These are phyloP conservation scores for Aureobasidium sp. DNA, from an alignment of 2,329 filamentous ascomycete genomes.

Conservation along the genomic window DNA sequence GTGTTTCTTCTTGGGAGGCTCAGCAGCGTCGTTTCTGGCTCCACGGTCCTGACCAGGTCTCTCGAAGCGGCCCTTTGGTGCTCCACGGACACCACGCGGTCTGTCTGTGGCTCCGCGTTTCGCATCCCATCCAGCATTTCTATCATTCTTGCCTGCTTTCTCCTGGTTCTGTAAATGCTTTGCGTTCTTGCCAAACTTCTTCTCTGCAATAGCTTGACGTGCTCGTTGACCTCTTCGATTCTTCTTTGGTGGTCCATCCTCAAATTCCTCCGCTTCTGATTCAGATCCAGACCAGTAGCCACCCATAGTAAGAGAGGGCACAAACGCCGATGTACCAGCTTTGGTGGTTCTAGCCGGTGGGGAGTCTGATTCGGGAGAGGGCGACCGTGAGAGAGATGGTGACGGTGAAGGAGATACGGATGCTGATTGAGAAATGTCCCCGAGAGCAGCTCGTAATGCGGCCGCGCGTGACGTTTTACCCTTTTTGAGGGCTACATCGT, in stretches of 20 bases:
- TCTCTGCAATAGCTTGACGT: constrained; percentile 72
- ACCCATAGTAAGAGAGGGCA: constrained; percentile 68
- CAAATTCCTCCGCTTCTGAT: constrained; percentile 57
- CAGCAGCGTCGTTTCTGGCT: constrained; percentile 21
- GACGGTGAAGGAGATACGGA: constrained; percentile 23
- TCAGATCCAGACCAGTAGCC: constrained; percentile 74
- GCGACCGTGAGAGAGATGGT: constrained; percentile 24
- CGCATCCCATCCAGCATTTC: constrained; percentile 52
- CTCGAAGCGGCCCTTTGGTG: constrained; percentile 19
- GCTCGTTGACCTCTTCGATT: constrained; percentile 71
- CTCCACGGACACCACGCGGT: constrained; percentile 18
- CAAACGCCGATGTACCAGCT: constrained; percentile 50
- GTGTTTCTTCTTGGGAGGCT: constrained; percentile 26
- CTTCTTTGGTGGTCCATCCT: constrained; percentile 52
- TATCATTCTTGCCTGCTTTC: constrained; percentile 27
- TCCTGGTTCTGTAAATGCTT: constrained; percentile 53
- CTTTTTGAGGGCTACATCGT: constrained; percentile 22
- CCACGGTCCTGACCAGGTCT: constrained; percentile 20
- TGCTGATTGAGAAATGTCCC: constrained; percentile 18
- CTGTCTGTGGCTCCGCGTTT: constrained; percentile 46
- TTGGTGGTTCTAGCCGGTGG: constrained; percentile 21
- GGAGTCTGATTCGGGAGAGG: constrained; percentile 18
- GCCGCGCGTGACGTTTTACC: constrained; percentile 14
- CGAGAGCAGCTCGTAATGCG: constrained; percentile 18
- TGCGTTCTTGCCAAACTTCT: constrained; percentile 67